Conservation (phyloP, 768 basidiomycete species). For the Pleurotus eryngii region DNA sequence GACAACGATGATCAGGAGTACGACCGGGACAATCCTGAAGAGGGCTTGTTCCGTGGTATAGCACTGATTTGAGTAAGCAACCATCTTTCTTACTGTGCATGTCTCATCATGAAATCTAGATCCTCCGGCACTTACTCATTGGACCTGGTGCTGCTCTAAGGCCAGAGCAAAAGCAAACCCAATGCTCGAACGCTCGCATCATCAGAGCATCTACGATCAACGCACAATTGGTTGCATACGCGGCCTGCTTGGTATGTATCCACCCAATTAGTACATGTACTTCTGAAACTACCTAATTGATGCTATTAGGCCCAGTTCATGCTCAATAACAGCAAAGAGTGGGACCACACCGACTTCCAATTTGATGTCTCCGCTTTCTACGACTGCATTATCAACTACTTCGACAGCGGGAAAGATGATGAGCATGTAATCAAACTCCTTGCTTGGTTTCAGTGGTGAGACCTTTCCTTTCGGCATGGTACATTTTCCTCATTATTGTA, state of each 20-base stretch:
- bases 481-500: no score
- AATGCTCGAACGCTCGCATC: constrained; percentile 1
- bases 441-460: no score
- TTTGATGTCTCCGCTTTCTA: constrained; percentile 17
- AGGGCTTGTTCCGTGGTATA: constrained; percentile 1
- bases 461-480: no score
- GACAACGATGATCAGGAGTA: not conserved
- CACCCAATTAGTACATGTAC: not conserved
- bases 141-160: not conserved
- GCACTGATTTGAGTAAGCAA: not conserved
- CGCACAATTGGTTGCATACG: constrained; percentile 25
- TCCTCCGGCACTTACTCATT: constrained; percentile 9
- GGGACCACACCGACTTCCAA: constrained; percentile 15
- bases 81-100: no score
- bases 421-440: no score
- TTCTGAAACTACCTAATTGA: not conserved
- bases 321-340: constrained; percentile 12
- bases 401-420: constrained; percentile 9
- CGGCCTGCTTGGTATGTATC: constrained; percentile 22
- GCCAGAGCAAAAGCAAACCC: constrained; percentile 2
- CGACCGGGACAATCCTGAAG: not conserved
- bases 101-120: no score
- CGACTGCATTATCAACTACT: constrained; percentile 19
- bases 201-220: constrained; percentile 16
- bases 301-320: constrained; percentile 19